These are phyloP conservation scores for Rhizoclosmatium globosum DNA, from an alignment of 192 early-diverging fungal genomes.

Conservation along the genomic window DNA sequence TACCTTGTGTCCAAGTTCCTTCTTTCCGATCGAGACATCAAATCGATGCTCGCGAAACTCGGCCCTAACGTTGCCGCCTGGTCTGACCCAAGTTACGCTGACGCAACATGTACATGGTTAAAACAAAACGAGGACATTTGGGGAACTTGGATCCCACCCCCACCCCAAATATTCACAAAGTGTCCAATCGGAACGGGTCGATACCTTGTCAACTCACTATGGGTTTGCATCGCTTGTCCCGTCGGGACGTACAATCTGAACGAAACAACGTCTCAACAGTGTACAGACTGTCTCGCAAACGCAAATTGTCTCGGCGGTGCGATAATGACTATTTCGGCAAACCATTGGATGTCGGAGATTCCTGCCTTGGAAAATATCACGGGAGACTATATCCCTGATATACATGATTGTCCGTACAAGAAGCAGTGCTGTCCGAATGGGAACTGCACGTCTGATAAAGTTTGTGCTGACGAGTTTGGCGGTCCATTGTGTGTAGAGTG, in stretches of 20 bases:
- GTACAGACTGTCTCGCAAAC: not conserved
- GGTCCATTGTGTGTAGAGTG: conserved; percentile 31
- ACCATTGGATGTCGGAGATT: conserved; percentile 8
- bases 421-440: conserved; percentile 33
- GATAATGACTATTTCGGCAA: not conserved
- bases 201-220: conserved; percentile 12
- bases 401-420: conserved; percentile 23
- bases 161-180: not conserved
- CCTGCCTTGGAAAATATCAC: not conserved
- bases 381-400: conserved; percentile 7
- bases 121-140: conserved; percentile 18
- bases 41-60: not conserved
- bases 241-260: conserved; percentile 25
- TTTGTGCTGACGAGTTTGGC: conserved; percentile 14
- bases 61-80: not conserved
- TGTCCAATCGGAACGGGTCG: conserved; percentile 31
- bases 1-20: conserved; percentile 4
- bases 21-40: conserved; percentile 6
- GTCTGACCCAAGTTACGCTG: not conserved
- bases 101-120: conserved; percentile 11
- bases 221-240: conserved; percentile 25
- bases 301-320: conserved; percentile 23
- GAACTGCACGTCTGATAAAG: conserved; percentile 18
- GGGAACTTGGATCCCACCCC: conserved; percentile 19
- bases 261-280: not conserved